These are phyloP conservation scores for Hanseniaspora guilliermondii DNA, from an alignment of 805 yeast genomes.

Conservation along the genomic window DNA sequence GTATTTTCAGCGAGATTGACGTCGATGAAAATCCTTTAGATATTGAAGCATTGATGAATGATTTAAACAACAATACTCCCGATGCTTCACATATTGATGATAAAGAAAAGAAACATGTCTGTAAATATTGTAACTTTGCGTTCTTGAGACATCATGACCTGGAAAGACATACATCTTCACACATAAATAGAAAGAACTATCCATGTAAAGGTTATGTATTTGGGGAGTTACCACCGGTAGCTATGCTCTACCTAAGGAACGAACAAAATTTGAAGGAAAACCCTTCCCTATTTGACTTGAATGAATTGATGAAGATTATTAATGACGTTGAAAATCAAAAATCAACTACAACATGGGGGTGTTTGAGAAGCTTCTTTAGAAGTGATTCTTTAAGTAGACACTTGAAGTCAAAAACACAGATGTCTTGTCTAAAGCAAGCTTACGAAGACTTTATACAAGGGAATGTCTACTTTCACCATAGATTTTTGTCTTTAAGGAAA, in stretches of 20 bases:
- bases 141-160: slow-evolving; percentile 72
- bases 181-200: slow-evolving; percentile 24
- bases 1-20: slow-evolving; percentile 1
- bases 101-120: slow-evolving; percentile 56
- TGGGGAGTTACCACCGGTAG: neutral
- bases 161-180: slow-evolving; percentile 64
- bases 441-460: slow-evolving; percentile 36
- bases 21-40: neutral
- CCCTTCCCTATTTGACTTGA: neutral
- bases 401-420: slow-evolving; percentile 68
- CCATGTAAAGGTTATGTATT: slow-evolving; percentile 5
- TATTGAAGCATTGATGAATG: neutral
- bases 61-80: neutral
- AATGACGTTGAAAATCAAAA: neutral
- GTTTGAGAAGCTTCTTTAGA: slow-evolving; percentile 67
- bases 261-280: neutral
- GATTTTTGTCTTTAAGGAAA: neutral
- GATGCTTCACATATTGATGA: neutral
- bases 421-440: slow-evolving; percentile 54
- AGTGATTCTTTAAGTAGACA: slow-evolving; percentile 71
- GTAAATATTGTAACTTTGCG: slow-evolving; percentile 65
- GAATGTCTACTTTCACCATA: slow-evolving; percentile 1
- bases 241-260: neutral
- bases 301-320: neutral
- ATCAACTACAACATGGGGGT: slow-evolving; percentile 44